Percentiles rank a stretch among this genome's conserved stretches.
These are phyloP conservation scores for Solioccasus polychromus DNA, from an alignment of 768 basidiomycete genomes.

Conservation along the genomic window DNA sequence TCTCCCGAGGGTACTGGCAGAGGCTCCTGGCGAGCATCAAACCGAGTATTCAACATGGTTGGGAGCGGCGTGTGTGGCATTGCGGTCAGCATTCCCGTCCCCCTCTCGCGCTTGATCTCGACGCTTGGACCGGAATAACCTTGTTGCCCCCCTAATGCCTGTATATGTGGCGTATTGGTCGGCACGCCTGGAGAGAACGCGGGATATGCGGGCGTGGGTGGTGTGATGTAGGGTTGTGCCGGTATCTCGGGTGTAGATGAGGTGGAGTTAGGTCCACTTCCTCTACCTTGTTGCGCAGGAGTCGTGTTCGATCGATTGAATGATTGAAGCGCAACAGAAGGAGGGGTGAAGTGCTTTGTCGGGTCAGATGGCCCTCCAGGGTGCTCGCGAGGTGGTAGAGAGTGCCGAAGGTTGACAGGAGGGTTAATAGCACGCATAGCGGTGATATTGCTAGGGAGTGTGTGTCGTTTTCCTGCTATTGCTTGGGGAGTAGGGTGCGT, in stretches of 20 bases:
- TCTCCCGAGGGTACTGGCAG: conserved; percentile 37
- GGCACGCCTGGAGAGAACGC: conserved; percentile 50
- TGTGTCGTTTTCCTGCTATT: conserved; percentile 60
- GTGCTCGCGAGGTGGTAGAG: conserved; percentile 28
- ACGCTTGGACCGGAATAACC: conserved; percentile 54
- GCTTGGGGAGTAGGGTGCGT: conserved; percentile 26
- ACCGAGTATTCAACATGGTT: conserved; percentile 40
- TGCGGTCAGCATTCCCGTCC: conserved; percentile 29
- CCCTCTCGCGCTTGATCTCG: conserved; percentile 65
- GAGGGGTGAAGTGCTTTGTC: conserved; percentile 27
- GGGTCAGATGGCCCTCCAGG: conserved; percentile 7
- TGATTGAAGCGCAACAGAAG: conserved; percentile 35
- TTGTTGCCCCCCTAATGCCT: conserved; percentile 49
- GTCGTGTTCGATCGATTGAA: conserved; percentile 29
- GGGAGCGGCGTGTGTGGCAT: conserved; percentile 58
- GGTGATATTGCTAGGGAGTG: conserved; percentile 37
- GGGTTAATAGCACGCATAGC: conserved; percentile 30
- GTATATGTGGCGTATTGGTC: conserved; percentile 53
- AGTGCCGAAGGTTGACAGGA: conserved; percentile 19
- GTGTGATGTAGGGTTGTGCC: conserved; percentile 26
- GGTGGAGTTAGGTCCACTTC: conserved; percentile 1
- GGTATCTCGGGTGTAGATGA: conserved; percentile 12
- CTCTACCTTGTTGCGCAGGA: conserved; percentile 30
- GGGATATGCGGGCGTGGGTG: conserved; percentile 72
- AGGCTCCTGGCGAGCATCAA: conserved; percentile 30